phyloP scores from a whole-genome alignment of 2,329 filamentous ascomycete species.

The Peltaster fructicola region DNA sequence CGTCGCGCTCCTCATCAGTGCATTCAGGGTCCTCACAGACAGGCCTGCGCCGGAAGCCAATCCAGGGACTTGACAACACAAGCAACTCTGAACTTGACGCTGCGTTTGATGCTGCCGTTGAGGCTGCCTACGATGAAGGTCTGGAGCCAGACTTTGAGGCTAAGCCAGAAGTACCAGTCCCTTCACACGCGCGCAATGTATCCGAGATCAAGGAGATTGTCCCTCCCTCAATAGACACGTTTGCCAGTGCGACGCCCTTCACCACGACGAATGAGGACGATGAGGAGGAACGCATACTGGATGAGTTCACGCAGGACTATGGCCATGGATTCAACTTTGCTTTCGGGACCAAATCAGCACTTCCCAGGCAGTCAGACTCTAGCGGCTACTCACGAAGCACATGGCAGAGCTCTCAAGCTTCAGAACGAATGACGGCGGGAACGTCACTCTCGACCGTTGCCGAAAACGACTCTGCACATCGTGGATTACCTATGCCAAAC shows the following conservation, averaged over 20 bases:
- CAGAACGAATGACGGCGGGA: slow-evolving; percentile 45
- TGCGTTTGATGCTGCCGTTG: slow-evolving; percentile 83
- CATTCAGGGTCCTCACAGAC: slow-evolving; percentile 63
- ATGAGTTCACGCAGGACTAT: slow-evolving; percentile 76
- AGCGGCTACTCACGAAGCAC: slow-evolving; percentile 61
- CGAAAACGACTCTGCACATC: slow-evolving; percentile 32
- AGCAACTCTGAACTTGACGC: slow-evolving; percentile 88
- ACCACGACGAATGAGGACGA: slow-evolving; percentile 24
- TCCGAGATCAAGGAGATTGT: slow-evolving; percentile 11
- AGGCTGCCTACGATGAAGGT: slow-evolving; percentile 86
- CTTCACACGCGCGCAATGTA: slow-evolving; percentile 7
- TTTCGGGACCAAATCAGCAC: slow-evolving; percentile 45
- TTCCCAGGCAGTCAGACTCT: slow-evolving; percentile 66
- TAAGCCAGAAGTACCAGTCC: slow-evolving; percentile 18
- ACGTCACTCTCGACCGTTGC: slow-evolving; percentile 55
- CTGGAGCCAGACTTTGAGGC: slow-evolving; percentile 52
- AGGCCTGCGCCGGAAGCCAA: slow-evolving; percentile 49
- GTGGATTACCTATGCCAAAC: too few relatives aligned
- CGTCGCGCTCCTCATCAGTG: slow-evolving; percentile 58
- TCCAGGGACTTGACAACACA: slow-evolving; percentile 48
- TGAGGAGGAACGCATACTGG: slow-evolving; percentile 40
- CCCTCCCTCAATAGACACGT: slow-evolving; percentile 1
- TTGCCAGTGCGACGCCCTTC: too few relatives aligned
- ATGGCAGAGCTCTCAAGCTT: slow-evolving; percentile 52
- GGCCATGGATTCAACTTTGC: slow-evolving; percentile 62